Evolutionary conservation across 2,329 filamentous ascomycete genomes (phyloP), one percentile per base, ranked within the genome.

Genomic region (Curvularia lunata): DNA sequence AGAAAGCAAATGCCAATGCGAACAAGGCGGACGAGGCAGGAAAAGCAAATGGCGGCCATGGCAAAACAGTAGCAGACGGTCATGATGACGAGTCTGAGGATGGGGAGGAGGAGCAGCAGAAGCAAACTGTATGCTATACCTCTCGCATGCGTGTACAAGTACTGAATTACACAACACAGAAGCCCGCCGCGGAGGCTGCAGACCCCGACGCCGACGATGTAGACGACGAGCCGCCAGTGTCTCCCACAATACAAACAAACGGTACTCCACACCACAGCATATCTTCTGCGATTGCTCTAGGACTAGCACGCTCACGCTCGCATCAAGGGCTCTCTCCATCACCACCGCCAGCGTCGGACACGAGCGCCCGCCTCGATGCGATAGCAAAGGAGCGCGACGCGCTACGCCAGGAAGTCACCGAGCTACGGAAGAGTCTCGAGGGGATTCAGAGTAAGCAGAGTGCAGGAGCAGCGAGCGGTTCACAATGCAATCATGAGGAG

Each of bases 361-460:
- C 76, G 3, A 71, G 84, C 79, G 80, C 81, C 37, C 80, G 85
- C 49, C 81, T 93, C 50, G 91, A 94, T 71, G 89, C 88, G 51
- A 88, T 96, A 80, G 87, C 90, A 58, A 86, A 91, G 74, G 92
- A 96, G 75, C 86, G 91, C 56, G 90, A 95, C 75, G 88, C 87
- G 48, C 81, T 97, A 42, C 85, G 90, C 58, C 86, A 84, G 57
- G 91, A 97, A 79, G 91, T 97, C 42, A 91, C 91, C 58, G 85
- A 91, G 76, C 82, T 97, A 69, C 87, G 93, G 58, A 91, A 89
- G 74, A 90, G 91, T 59, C 82, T 97, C 60, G 91, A 97, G 75
- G 85, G 83, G 66, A 87, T 96, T 68, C 91, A 95, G 72, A 86
- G 84, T 54, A 87, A 88, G 57, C 91, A 96, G 72, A 79, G 81